Percentiles rank a stretch among this genome's conserved stretches.
phyloP scores from a whole-genome alignment of 768 basidiomycete species.

The Xerocomus brunneocitrinus region DNA sequence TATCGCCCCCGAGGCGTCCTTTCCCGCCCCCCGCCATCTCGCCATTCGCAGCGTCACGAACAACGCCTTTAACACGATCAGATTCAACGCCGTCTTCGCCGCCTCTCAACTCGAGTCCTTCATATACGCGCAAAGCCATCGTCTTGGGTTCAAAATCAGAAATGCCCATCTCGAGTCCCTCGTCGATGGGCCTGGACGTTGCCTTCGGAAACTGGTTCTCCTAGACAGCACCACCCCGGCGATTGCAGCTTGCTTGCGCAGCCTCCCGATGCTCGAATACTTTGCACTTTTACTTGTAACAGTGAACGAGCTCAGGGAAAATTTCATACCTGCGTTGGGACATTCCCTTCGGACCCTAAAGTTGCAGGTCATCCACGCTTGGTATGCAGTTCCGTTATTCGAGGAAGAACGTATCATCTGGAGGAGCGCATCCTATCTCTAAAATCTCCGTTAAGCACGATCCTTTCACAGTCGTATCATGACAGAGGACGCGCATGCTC shows the following conservation, averaged over 20 bases:
- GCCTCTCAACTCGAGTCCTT: constrained; percentile 33
- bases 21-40: constrained; percentile 25
- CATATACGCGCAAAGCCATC: constrained; percentile 30
- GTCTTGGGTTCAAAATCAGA: constrained; percentile 35
- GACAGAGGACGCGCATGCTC: constrained; percentile 20
- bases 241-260: constrained; percentile 28
- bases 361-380: constrained; percentile 33
- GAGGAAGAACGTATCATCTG: constrained; percentile 31
- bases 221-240: constrained; percentile 31
- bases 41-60: constrained; percentile 31
- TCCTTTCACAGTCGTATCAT: constrained; percentile 17
- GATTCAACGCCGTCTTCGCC: constrained; percentile 26
- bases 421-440: constrained; percentile 20
- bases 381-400: constrained; percentile 28
- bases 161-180: constrained; percentile 33
- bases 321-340: constrained; percentile 32
- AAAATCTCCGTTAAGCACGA: constrained; percentile 3
- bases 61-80: constrained; percentile 33
- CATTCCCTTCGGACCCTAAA: constrained; percentile 31
- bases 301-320: constrained; percentile 30
- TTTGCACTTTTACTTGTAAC: constrained; percentile 35
- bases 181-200: constrained; percentile 9
- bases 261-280: constrained; percentile 23
- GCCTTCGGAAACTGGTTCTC: constrained; percentile 33
- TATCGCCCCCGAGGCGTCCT: constrained; percentile 9